A percentile compares a stretch with the other conserved stretches of the same genome.
Evolutionary conservation across 129 eudicot species (phyloP).

Genomic region (Rutidosis leptorrhynchoides): DNA sequence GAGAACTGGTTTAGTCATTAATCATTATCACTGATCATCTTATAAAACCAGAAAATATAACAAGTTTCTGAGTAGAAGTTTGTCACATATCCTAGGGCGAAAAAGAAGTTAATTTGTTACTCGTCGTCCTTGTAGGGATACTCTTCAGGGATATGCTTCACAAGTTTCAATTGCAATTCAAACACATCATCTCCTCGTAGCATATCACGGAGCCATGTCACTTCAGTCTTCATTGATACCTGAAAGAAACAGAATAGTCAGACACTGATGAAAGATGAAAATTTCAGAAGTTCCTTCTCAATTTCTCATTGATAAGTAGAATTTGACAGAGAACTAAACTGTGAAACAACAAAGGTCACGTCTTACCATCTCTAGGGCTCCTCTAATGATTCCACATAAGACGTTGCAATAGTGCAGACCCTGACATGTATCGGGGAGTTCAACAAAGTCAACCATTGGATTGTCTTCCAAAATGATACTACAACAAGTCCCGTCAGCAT

Average conservation of each 20-base stretch:
- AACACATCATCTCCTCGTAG: constrained; percentile 92
- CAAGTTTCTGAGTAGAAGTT: too few species aligned
- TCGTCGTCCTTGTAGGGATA: constrained; percentile 98
- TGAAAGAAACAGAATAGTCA: too few species aligned
- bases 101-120: too few species aligned
- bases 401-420: constrained; percentile 94
- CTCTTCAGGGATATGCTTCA: constrained; percentile 93
- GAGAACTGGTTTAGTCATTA: too few species aligned
- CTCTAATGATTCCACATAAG: constrained; percentile 87
- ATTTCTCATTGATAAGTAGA: too few species aligned
- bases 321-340: background rate
- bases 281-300: too few species aligned
- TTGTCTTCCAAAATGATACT: constrained; percentile 89
- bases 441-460: constrained; percentile 94
- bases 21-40: too few species aligned
- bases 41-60: too few species aligned
- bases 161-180: constrained; percentile 86
- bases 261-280: too few species aligned
- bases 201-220: constrained; percentile 90
- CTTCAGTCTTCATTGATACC: constrained; percentile 98
- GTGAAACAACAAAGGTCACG: constrained; percentile 21
- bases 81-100: too few species aligned
- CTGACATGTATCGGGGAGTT: constrained; percentile 97
- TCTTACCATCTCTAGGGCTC: constrained; percentile 99
- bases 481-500: constrained; percentile 83